These are phyloP conservation scores for Stromatinia cepivora DNA, from an alignment of 2,329 filamentous ascomycete species.

Conservation along the genomic window DNA sequence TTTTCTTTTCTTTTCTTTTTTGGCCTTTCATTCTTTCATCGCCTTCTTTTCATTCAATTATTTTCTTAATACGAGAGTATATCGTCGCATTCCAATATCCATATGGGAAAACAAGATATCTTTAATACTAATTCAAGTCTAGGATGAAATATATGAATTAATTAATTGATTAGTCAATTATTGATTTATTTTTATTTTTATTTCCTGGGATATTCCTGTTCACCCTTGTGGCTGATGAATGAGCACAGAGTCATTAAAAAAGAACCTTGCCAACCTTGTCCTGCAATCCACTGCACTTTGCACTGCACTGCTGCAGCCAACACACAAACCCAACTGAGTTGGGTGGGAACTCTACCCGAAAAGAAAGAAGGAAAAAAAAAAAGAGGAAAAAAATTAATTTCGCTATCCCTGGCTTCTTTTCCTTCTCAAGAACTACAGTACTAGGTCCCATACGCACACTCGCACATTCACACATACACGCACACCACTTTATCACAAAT, in stretches of 20 bases:
- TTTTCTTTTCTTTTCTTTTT: background rate
- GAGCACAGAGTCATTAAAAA: conserved; percentile 12
- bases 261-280: conserved; percentile 3
- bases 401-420: conserved; percentile 7
- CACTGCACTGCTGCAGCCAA: conserved; percentile 2
- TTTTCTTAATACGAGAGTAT: background rate
- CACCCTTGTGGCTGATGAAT: conserved; percentile 20
- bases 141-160: background rate
- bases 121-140: conserved; percentile 13
- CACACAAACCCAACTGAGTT: conserved; percentile 8
- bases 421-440: background rate
- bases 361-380: background rate
- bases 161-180: background rate
- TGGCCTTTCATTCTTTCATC: background rate
- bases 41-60: background rate
- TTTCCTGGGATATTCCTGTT: conserved; percentile 1
- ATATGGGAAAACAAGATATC: background rate
- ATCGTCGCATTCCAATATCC: background rate
- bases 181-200: background rate
- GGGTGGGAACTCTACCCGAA: conserved; percentile 3
- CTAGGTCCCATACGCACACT: background rate
- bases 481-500: background rate
- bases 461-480: background rate
- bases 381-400: background rate
- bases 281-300: conserved; percentile 12